Evolutionary conservation across 1,139 yeast genomes (phyloP).

Genomic region (Sugiyamaella sp.): DNA sequence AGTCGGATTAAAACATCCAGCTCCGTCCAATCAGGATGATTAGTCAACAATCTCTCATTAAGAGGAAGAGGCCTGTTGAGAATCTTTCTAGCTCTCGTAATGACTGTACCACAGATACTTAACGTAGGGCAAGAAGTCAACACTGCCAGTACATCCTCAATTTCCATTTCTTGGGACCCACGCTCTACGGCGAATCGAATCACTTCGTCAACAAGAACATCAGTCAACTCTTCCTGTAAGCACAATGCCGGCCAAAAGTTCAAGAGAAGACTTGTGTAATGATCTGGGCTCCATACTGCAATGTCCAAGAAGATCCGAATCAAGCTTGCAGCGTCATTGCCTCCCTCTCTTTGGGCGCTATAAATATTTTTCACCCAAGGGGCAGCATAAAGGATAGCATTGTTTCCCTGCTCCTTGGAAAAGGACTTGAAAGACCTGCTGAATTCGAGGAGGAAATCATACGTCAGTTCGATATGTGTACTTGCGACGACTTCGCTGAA

Average conservation of each 20-base stretch:
- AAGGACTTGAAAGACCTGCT: slow-evolving; percentile 57
- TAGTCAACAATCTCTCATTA: slow-evolving; percentile 46
- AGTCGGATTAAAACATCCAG: slow-evolving; percentile 68
- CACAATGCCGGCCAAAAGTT: slow-evolving; percentile 74
- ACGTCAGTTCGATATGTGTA: slow-evolving; percentile 62
- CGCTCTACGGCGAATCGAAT: slow-evolving; percentile 69
- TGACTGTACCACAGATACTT: slow-evolving; percentile 69
- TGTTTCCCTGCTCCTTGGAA: slow-evolving; percentile 43
- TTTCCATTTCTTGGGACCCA: slow-evolving; percentile 61
- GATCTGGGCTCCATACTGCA: slow-evolving; percentile 49
- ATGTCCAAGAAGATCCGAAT: slow-evolving; percentile 66
- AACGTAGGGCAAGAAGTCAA: slow-evolving; percentile 68
- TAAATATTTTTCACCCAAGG: slow-evolving; percentile 72
- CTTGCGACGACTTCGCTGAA: slow-evolving; percentile 61
- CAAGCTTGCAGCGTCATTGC: slow-evolving; percentile 62
- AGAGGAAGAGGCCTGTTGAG: slow-evolving; percentile 53
- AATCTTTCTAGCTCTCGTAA: slow-evolving; percentile 53
- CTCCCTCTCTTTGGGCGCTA: slow-evolving; percentile 14
- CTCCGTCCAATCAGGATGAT: slow-evolving; percentile 73
- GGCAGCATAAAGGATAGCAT: slow-evolving; percentile 59
- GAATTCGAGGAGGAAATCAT: slow-evolving; percentile 62
- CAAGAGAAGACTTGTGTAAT: slow-evolving; percentile 54
- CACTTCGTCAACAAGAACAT: slow-evolving; percentile 69
- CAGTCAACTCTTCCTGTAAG: slow-evolving; percentile 60
- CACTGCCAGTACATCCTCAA: slow-evolving; percentile 51